Percentiles rank a stretch among this genome's conserved stretches.
phyloP scores from a whole-genome alignment of 352 stramenopile species.

The Globisporangium iwayamae region DNA sequence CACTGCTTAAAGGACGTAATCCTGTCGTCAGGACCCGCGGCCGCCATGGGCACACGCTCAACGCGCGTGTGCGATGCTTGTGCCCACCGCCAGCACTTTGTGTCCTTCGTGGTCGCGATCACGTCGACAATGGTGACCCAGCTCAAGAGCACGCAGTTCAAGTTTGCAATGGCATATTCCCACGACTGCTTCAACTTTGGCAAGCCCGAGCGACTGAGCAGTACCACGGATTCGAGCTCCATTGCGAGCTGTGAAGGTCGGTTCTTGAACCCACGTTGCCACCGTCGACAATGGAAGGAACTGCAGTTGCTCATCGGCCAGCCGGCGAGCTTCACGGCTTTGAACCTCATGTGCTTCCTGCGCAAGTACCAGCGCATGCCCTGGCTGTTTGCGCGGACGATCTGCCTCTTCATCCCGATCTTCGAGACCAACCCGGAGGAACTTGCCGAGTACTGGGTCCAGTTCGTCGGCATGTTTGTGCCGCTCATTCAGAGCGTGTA shows the following conservation, averaged over 20 bases:
- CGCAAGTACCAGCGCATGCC: slow-evolving; percentile 27
- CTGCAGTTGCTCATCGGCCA: slow-evolving; percentile 22
- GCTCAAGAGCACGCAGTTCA: neutral
- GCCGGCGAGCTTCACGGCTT: slow-evolving; percentile 23
- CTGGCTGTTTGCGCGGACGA: slow-evolving; percentile 25
- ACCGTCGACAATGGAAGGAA: slow-evolving; percentile 19
- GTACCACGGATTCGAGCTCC: neutral
- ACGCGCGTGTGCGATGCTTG: slow-evolving; percentile 25
- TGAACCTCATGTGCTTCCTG: slow-evolving; percentile 34
- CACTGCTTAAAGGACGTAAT: slow-evolving; percentile 25
- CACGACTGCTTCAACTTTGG: slow-evolving; percentile 11
- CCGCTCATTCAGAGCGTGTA: slow-evolving; percentile 22
- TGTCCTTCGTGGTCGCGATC: slow-evolving; percentile 26
- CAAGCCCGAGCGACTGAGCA: neutral
- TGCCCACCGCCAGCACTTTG: slow-evolving; percentile 27
- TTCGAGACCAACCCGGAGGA: slow-evolving; percentile 22
- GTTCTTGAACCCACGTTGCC: slow-evolving; percentile 8
- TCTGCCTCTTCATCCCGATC: slow-evolving; percentile 32
- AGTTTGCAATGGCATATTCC: neutral
- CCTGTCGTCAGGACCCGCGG: neutral
- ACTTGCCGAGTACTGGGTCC: slow-evolving; percentile 28
- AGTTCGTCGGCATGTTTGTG: slow-evolving; percentile 28
- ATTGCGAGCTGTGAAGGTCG: neutral
- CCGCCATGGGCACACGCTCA: neutral
- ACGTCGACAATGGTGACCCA: slow-evolving; percentile 13